A percentile compares a stretch with the other conserved stretches of the same genome.
phyloP scores from a whole-genome alignment of 2,329 filamentous ascomycete species.

The Chrysoporthe austroafricana region DNA sequence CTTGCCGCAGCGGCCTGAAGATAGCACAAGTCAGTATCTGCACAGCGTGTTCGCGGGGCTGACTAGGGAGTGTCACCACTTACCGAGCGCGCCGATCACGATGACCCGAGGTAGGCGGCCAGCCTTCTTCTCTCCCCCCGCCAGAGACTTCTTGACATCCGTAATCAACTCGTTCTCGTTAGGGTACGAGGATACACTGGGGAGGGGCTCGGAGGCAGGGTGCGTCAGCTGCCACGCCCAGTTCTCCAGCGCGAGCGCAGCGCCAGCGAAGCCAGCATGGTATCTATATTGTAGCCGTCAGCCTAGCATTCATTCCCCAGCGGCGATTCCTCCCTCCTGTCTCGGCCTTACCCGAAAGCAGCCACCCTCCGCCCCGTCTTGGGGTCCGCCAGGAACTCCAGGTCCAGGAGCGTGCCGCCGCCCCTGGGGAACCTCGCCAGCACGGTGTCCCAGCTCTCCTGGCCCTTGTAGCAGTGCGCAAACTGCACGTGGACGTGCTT shows the following conservation, averaged over 20 bases:
- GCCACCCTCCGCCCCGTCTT: conserved; percentile 71
- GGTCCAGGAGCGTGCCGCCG: conserved; percentile 77
- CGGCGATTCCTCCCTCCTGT: too few relatives aligned
- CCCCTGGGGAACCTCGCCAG: conserved; percentile 80
- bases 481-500: conserved; percentile 76
- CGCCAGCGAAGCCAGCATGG: conserved; percentile 45
- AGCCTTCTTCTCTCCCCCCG: conserved; percentile 64
- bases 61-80: background rate
- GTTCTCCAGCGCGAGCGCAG: conserved; percentile 74
- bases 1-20: conserved; percentile 76
- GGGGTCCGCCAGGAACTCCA: conserved; percentile 79
- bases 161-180: conserved; percentile 75
- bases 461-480: conserved; percentile 76
- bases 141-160: conserved; percentile 74
- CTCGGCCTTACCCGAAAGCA: conserved; percentile 62
- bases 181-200: conserved; percentile 68
- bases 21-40: background rate
- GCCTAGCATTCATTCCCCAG: background rate
- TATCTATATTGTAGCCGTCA: conserved; percentile 17
- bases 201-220: conserved; percentile 61
- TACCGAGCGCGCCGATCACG: conserved; percentile 69
- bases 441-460: conserved; percentile 77
- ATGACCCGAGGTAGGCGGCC: conserved; percentile 74
- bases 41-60: background rate
- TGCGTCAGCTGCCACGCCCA: conserved; percentile 84